These are phyloP conservation scores for Martensiomyces pterosporus DNA, from an alignment of 192 early-diverging fungal species.

Conservation along the genomic window DNA sequence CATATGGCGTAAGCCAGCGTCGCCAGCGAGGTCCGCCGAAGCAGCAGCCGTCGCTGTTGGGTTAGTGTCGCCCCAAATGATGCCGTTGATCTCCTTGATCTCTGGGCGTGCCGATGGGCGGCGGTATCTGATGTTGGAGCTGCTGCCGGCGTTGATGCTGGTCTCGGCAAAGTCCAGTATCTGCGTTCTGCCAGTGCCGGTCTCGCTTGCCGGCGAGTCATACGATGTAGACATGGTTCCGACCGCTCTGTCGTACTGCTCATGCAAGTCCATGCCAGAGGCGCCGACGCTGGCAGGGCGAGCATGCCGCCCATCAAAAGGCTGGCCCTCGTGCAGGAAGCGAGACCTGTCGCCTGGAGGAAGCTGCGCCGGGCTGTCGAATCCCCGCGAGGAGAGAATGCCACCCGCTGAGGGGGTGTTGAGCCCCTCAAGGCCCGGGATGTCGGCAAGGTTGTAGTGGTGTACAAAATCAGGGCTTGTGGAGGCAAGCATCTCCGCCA, in stretches of 20 bases:
- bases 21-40: too few species aligned
- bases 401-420: slow-evolving; percentile 5
- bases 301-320: slow-evolving; percentile 16
- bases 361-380: slow-evolving; percentile 8
- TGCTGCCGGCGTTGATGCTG: slow-evolving; percentile 2
- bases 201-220: slow-evolving; percentile 40
- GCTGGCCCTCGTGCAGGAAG: slow-evolving; percentile 22
- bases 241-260: too few species aligned
- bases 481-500: slow-evolving; percentile 29
- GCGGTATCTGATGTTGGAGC: neutral
- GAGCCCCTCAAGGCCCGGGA: slow-evolving; percentile 26
- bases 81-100: slow-evolving; percentile 34
- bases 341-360: slow-evolving; percentile 26
- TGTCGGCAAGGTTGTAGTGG: slow-evolving; percentile 5
- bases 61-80: slow-evolving; percentile 25
- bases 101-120: slow-evolving; percentile 41
- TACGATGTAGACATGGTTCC: slow-evolving; percentile 6
- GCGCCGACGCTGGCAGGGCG: slow-evolving; percentile 5
- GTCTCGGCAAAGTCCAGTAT: slow-evolving; percentile 43
- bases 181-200: slow-evolving; percentile 41
- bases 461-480: slow-evolving; percentile 10
- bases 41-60: too few species aligned
- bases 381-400: slow-evolving; percentile 1
- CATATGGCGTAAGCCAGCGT: too few species aligned
- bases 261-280: neutral